Percentiles rank a stretch among this genome's conserved stretches.
Conservation (phyloP, 2,329 filamentous ascomycete species). For the Didymella lethalis region DNA sequence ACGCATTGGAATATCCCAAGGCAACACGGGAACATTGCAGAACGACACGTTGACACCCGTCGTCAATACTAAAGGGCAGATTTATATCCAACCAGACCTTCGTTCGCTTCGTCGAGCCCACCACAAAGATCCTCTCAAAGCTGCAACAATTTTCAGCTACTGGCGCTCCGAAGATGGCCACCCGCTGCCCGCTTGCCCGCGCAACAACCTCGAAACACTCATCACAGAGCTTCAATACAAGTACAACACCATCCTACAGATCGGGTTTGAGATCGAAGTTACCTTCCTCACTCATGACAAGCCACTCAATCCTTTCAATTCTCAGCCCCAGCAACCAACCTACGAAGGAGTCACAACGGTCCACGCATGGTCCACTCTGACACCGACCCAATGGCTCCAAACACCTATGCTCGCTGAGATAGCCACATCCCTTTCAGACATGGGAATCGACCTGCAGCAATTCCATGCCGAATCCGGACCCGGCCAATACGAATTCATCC, state of each 20-base stretch:
- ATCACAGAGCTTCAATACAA: slow-evolving; percentile 61
- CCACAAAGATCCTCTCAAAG: slow-evolving; percentile 56
- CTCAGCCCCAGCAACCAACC: slow-evolving; percentile 25
- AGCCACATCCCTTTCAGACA: slow-evolving; percentile 64
- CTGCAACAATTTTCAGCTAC: slow-evolving; percentile 72
- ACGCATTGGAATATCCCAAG: slow-evolving; percentile 68
- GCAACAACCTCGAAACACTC: slow-evolving; percentile 54
- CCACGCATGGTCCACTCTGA: slow-evolving; percentile 75
- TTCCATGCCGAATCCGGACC: slow-evolving; percentile 77
- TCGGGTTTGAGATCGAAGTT: slow-evolving; percentile 86
- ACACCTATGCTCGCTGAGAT: slow-evolving; percentile 71
- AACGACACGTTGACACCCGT: slow-evolving; percentile 67
- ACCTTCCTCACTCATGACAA: slow-evolving; percentile 67
- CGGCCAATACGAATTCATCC: slow-evolving; percentile 80
- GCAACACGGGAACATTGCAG: slow-evolving; percentile 71
- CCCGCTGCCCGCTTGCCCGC: slow-evolving; percentile 67
- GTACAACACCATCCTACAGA: slow-evolving; percentile 64
- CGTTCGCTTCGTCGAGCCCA: slow-evolving; percentile 64
- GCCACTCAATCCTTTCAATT: slow-evolving; percentile 25
- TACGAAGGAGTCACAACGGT: slow-evolving; percentile 63
- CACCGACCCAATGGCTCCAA: slow-evolving; percentile 68
- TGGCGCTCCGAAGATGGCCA: slow-evolving; percentile 67
- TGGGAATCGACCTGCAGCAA: slow-evolving; percentile 73
- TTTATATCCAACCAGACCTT: slow-evolving; percentile 72
- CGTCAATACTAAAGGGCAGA: slow-evolving; percentile 68